Evolutionary conservation across 768 basidiomycete genomes (phyloP), one percentile per base, ranked within the genome.

Genomic region (Scleroderma citrinum): DNA sequence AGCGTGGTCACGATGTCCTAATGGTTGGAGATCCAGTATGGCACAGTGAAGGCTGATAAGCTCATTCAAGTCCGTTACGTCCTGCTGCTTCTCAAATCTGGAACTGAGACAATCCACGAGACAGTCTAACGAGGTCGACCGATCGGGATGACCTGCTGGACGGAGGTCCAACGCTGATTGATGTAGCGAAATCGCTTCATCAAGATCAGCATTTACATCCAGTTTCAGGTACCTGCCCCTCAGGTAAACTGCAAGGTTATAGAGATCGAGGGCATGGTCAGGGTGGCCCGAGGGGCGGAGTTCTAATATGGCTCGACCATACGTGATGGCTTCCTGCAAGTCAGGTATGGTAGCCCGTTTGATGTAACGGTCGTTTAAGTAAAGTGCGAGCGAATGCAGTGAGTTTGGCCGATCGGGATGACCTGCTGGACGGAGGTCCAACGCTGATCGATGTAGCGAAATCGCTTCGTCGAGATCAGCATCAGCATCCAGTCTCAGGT

Each of bases 11-110:
- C 8, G 26, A n/a, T 57, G 53, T 24, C 7, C 29, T 24, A 1
- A 21, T 44, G 8, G 14, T 3, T 46, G 54, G 2, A 56, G 16
- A 7, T 36, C 32, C 44, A 61, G 47, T 26, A 54, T 57, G 13
- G 48, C 37, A 14, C 36, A 44, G 36, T 52, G 50, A 17, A 30
- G 16, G 0, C 24, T 26, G 23, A 53, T 56, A 31, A 51, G 14
- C 1, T 23, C 12, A 1, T 42, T 21, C 19, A 46, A 32, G 4
- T 29, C 11, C 2, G 2, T 3, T 5, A 10, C 26, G 3, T 10
- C 16, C 5, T 21, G 23, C n/a, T 3, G 34, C 12, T 13, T 14
- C 13, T 35, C n/a, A n/a, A 13, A 13, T 35, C 34, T 5, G n/a
- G n/a, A 14, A 13, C 34, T n/a, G 13, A 35, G 12, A n/a, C 34